phyloP scores from a whole-genome alignment of 2,329 filamentous ascomycete species.

The Pseudogymnoascus sp. region DNA sequence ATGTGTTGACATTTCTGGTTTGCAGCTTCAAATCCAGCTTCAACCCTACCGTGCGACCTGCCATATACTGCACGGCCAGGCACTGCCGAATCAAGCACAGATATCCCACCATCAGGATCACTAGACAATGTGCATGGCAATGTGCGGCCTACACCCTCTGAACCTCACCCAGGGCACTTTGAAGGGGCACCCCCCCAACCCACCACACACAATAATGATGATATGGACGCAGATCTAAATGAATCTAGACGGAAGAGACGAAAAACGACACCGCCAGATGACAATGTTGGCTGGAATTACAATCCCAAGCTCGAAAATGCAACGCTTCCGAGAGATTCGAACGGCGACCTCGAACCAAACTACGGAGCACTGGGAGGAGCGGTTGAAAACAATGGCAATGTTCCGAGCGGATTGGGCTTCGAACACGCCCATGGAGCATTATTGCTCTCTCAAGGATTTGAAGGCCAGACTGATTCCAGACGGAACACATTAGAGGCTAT shows the following conservation, averaged over 20 bases:
- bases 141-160: neutral
- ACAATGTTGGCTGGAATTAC: slow-evolving; percentile 16
- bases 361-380: neutral
- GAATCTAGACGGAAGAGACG: slow-evolving; percentile 36
- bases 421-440: neutral
- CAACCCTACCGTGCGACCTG: neutral
- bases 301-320: slow-evolving; percentile 12
- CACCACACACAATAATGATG: neutral
- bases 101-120: neutral
- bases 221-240: slow-evolving; percentile 26
- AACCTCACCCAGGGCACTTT: neutral
- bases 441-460: neutral
- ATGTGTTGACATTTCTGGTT: neutral
- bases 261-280: slow-evolving; percentile 31
- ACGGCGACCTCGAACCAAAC: too few relatives aligned
- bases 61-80: neutral
- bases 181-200: neutral
- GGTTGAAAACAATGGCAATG: neutral
- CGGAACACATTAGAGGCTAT: neutral
- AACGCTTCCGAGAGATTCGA: slow-evolving; percentile 8
- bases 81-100: neutral
- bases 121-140: neutral
- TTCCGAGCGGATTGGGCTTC: neutral
- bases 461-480: neutral
- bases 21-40: neutral